Base-by-base conservation (phyloP, 805 yeast genomes). In the Kazachstania africana region DNA sequence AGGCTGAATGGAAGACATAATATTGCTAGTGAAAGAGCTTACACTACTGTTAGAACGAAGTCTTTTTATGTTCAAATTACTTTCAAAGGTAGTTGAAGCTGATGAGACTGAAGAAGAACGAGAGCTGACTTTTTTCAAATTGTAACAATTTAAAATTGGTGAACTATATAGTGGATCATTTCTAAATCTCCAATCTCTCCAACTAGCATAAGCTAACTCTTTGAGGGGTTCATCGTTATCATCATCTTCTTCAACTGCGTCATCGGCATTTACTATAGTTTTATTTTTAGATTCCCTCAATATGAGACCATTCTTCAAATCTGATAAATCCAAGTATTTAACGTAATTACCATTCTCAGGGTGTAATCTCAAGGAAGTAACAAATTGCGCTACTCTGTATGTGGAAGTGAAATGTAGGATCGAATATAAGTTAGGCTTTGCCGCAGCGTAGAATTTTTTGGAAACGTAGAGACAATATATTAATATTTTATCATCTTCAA, bases 101-200 rank as follows among this genome's bases (percentile, higher is more conserved):
- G 48, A 42, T 24, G 36, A 28, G n/a, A 45, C 35, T 9, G 53
- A 44, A 14, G 54, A 45, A 2, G 47, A 33, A 16, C 44, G 38
- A 12, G 53, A 48, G 6, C 34, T 37, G 2, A 42, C 39, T 28
- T 33, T 42, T 30, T 47, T 44, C 35, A 44, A 15, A 16, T 40
- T 40, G 26, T 39, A 41, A 21, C 61, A 51, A 40, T 51, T 60
- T 39, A 60, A 38, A 31, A 53, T 32, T 5, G 55, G 43, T 4
- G 64, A 50, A 1, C 68, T 63, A 47, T 77, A 78, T 22, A 80
- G 51, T 1, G 88, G 82, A 53, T 78, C 85, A 31, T 68, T 70
- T 38, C 82, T 67, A 45, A 68, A 77, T 46, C 82, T 78, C 94
- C 94, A 84, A 52, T 84, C 95, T 49, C 95, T 66, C 95, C 95